Evolutionary conservation across 148 eudicot genomes (phyloP), one percentile per base, ranked within the genome.

Genomic region (Cornus suecica): DNA sequence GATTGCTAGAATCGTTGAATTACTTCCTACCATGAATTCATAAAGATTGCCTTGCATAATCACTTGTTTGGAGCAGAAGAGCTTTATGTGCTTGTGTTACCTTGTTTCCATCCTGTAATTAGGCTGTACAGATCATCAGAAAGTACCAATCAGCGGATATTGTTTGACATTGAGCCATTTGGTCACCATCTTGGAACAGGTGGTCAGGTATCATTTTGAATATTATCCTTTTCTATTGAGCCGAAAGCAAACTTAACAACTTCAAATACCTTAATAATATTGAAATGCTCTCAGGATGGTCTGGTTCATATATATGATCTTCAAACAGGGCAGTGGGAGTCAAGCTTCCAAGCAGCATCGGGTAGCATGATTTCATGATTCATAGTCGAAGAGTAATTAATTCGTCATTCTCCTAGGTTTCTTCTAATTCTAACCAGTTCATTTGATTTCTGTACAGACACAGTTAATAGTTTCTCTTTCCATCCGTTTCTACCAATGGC

Each of bases 401-500:
- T 72, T 73, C 24, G 66, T 18, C 29, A 41, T 26, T 20, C 26
- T 30, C 2, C 28, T 31, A 61, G 32, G 31, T 64, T 25, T 2
- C 54, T 68, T 48, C 6, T 28, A 8, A 23, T n/a, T 58, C 41
- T 74, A 31, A 80, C 14, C 45, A 69, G 37, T 41, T 32, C 60
- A 8, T 28, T 69, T 79, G 23, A 4, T 81, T 82, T 60, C 62
- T 34, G 66, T 81, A 23, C 90, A 96, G 99, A 96, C 82, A 96
- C 98, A n/a, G 89, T 96, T 30, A 96, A 85, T 83, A 92, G 98
- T 27, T 88, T 96, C 72, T 71, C 91, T 32, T 96, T 93, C 83
- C 98, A 96, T 80, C 99, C 99, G 30, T 96, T 63, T 78, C 84
- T 93, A 31, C 92, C 99, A 65, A 91, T 96, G 99, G 98, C 95